A percentile compares a stretch with the other conserved stretches of the same genome.
These are phyloP conservation scores for Lachnellula hyalina DNA, from an alignment of 2,329 filamentous ascomycete species.

Conservation along the genomic window DNA sequence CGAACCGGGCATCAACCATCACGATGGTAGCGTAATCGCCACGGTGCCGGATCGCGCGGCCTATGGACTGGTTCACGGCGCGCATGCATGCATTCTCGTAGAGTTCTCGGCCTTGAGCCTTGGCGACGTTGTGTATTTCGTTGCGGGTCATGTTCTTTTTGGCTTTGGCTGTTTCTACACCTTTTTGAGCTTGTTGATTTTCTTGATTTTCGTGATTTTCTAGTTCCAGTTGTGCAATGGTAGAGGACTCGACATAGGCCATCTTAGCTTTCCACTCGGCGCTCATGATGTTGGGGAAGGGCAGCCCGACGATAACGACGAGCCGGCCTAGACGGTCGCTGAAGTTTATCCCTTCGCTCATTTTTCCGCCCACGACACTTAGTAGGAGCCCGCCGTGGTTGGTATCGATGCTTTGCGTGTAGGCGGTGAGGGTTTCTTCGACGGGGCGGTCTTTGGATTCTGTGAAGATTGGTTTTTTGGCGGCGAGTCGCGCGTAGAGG, in stretches of 20 bases:
- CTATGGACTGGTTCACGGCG: constrained; percentile 94
- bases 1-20: constrained; percentile 76
- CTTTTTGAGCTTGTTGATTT: too few relatives aligned
- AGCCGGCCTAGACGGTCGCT: constrained; percentile 83
- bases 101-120: constrained; percentile 65
- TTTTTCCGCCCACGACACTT: constrained; percentile 87
- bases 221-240: constrained; percentile 33
- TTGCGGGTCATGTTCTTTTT: constrained; percentile 20
- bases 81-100: constrained; percentile 97
- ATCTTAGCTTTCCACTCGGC: constrained; percentile 92
- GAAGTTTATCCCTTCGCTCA: constrained; percentile 98
- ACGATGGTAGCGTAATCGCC: constrained; percentile 89
- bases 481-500: constrained; percentile 54
- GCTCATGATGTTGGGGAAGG: constrained; percentile 84
- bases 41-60: constrained; percentile 81
- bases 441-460: constrained; percentile 46
- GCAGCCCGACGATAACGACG: constrained; percentile 85
- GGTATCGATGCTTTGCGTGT: constrained; percentile 60
- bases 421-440: constrained; percentile 67
- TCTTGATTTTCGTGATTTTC: neutral
- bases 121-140: constrained; percentile 37
- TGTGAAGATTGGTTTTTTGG: constrained; percentile 58
- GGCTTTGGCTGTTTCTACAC: too few relatives aligned
- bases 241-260: constrained; percentile 71
- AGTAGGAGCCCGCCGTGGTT: constrained; percentile 72